Conservation (phyloP, 345 rosid species). For the Arabidopsis suecica region DNA sequence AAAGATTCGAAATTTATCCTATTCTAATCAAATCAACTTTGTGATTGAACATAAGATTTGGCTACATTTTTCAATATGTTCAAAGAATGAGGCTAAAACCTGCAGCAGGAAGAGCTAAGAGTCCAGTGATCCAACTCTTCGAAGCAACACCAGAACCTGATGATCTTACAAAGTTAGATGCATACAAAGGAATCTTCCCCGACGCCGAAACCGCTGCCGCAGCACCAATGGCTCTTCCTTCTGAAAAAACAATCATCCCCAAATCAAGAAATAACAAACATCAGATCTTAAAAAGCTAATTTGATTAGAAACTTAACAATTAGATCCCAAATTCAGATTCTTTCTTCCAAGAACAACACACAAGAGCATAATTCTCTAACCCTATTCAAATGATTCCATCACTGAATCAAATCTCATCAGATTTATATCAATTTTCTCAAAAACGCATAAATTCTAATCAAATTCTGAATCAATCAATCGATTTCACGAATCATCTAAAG, state of each 20-base stretch:
- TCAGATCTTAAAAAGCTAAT: neutral
- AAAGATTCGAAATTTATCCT: neutral
- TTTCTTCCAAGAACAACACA: neutral
- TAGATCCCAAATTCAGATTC: neutral
- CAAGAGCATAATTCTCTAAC: neutral
- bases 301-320: neutral
- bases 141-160: constrained; percentile 58
- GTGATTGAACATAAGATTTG: neutral
- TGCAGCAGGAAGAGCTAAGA: constrained; percentile 85
- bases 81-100: constrained; percentile 49
- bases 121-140: constrained; percentile 80
- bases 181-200: constrained; percentile 59
- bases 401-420: neutral
- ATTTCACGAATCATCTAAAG: neutral
- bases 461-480: constrained; percentile 11
- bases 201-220: constrained; percentile 68
- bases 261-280: constrained; percentile 1
- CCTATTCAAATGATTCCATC: neutral
- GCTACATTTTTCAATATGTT: neutral
- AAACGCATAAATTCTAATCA: neutral
- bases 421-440: neutral
- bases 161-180: constrained; percentile 55
- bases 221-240: constrained; percentile 71
- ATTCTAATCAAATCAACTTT: neutral
- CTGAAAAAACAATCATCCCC: constrained; percentile 42